phyloP scores from a whole-genome alignment of 1,284 basidiomycete genomes.

The Pseudozyma flocculosa region DNA sequence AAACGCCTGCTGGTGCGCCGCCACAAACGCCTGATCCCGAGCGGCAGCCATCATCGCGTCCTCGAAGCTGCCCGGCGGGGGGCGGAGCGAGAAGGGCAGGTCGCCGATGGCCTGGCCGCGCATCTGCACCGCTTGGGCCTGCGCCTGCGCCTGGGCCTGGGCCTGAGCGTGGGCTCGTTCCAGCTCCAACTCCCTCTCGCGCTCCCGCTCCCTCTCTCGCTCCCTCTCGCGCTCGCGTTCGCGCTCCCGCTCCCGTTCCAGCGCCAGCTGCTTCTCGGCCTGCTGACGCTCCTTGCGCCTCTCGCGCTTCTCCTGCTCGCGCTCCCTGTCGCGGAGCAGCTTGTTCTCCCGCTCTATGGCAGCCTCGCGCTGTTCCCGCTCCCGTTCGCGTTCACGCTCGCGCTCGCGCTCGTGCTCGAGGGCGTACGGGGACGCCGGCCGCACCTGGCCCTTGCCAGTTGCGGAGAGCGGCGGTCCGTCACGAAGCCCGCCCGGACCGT shows the following conservation, averaged over 20 bases:
- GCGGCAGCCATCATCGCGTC: constrained; percentile 30
- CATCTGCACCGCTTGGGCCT: constrained; percentile 21
- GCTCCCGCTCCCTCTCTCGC: constrained; percentile 6
- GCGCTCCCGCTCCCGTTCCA: constrained; percentile 25
- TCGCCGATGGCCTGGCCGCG: constrained; percentile 16
- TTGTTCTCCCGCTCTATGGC: constrained; percentile 13
- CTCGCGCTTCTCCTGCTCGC: constrained; percentile 24
- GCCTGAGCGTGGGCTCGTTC: constrained; percentile 16
- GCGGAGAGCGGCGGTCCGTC: constrained; percentile 10
- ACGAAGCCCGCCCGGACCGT: constrained; percentile 20
- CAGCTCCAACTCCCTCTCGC: no score
- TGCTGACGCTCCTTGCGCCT: constrained; percentile 33
- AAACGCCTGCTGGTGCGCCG: constrained; percentile 2
- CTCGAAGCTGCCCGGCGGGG: constrained; percentile 20
- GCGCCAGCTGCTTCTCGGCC: constrained; percentile 26
- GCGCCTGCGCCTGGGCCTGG: constrained; percentile 23
- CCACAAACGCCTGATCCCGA: constrained; percentile 19
- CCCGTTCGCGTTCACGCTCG: constrained; percentile 25
- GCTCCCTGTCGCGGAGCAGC: constrained; percentile 23
- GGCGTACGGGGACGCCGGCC: constrained; percentile 12
- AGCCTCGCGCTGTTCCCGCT: constrained; percentile 22
- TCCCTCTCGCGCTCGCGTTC: constrained; percentile 10
- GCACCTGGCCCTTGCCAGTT: constrained; percentile 17
- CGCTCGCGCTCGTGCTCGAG: constrained; percentile 19
- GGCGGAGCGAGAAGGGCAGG: constrained; percentile 18